A percentile compares a stretch with the other conserved stretches of the same genome.
These are phyloP conservation scores for Lecanoromycetidae sp. DNA, from an alignment of 2,329 filamentous ascomycete genomes.

Conservation along the genomic window DNA sequence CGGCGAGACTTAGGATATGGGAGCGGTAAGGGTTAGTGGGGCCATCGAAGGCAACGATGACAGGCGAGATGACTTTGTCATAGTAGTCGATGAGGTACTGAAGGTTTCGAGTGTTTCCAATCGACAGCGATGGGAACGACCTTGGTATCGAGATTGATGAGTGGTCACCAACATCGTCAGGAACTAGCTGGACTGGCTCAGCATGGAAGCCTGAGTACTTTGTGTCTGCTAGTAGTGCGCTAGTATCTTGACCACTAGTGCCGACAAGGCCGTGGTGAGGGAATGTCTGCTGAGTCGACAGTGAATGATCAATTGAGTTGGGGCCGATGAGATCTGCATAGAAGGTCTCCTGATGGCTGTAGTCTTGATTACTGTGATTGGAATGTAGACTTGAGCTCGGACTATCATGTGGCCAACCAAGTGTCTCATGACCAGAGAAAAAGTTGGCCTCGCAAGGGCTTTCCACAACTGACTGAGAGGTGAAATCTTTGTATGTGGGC, in stretches of 20 bases:
- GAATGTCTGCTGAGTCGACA: constrained; percentile 11
- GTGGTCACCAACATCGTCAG: constrained; percentile 23
- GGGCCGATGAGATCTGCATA: constrained; percentile 12
- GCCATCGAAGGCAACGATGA: constrained; percentile 82
- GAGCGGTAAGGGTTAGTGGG: constrained; percentile 75
- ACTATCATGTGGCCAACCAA: constrained; percentile 25
- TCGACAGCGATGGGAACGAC: constrained; percentile 44
- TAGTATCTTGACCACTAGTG: neutral
- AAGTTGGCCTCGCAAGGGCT: constrained; percentile 29
- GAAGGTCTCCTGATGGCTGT: constrained; percentile 20
- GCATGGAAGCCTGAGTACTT: constrained; percentile 5
- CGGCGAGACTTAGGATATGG: constrained; percentile 67
- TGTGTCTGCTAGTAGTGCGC: neutral
- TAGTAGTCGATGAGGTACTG: constrained; percentile 90
- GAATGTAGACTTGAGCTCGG: constrained; percentile 37
- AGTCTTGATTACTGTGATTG: constrained; percentile 34
- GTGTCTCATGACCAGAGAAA: constrained; percentile 17
- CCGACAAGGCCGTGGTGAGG: constrained; percentile 1
- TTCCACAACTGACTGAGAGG: constrained; percentile 25
- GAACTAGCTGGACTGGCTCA: constrained; percentile 7
- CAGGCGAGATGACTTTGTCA: constrained; percentile 79
- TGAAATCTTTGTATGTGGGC: constrained; percentile 24
- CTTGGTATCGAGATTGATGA: constrained; percentile 30
- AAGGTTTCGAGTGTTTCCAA: constrained; percentile 60
- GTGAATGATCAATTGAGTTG: constrained; percentile 10